Percentiles rank a stretch among this genome's conserved stretches.
Evolutionary conservation across 1,284 basidiomycete genomes (phyloP).

Genomic region (Athelia psychrophila): DNA sequence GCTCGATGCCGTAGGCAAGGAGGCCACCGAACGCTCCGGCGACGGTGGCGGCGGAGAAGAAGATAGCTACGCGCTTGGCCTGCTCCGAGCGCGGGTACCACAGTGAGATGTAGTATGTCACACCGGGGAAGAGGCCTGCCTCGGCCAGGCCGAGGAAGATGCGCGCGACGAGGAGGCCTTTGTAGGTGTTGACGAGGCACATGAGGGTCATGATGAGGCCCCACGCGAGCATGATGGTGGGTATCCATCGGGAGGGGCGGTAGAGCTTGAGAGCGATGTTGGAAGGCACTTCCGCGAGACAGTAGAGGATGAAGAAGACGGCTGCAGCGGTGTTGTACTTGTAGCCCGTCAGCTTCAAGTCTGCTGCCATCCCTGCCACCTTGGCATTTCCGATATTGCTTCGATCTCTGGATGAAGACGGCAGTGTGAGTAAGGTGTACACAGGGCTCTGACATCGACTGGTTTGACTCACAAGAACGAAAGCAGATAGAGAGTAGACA

Average conservation of each 20-base stretch:
- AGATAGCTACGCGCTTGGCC: slow-evolving; percentile 36
- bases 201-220: slow-evolving; percentile 42
- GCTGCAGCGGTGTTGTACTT: slow-evolving; percentile 46
- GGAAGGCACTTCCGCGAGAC: slow-evolving; percentile 48
- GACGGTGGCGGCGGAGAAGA: not conserved
- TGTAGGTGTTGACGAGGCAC: slow-evolving; percentile 39
- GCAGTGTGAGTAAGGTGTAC: slow-evolving; percentile 19
- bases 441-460: slow-evolving; percentile 57
- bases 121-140: slow-evolving; percentile 33
- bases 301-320: slow-evolving; percentile 47
- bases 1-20: slow-evolving; percentile 33
- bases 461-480: slow-evolving; percentile 56
- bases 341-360: slow-evolving; percentile 35
- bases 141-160: slow-evolving; percentile 52
- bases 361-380: slow-evolving; percentile 40
- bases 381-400: slow-evolving; percentile 8
- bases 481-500: slow-evolving; percentile 58
- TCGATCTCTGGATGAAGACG: not conserved
- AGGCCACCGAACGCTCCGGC: slow-evolving; percentile 34
- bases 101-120: slow-evolving; percentile 52
- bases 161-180: slow-evolving; percentile 39
- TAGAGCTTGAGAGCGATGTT: slow-evolving; percentile 45
- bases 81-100: slow-evolving; percentile 53
- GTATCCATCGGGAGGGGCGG: slow-evolving; percentile 47
- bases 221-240: slow-evolving; percentile 48